Conservation (phyloP, 208 protist species). For the Trypanosoma conorhini region DNA sequence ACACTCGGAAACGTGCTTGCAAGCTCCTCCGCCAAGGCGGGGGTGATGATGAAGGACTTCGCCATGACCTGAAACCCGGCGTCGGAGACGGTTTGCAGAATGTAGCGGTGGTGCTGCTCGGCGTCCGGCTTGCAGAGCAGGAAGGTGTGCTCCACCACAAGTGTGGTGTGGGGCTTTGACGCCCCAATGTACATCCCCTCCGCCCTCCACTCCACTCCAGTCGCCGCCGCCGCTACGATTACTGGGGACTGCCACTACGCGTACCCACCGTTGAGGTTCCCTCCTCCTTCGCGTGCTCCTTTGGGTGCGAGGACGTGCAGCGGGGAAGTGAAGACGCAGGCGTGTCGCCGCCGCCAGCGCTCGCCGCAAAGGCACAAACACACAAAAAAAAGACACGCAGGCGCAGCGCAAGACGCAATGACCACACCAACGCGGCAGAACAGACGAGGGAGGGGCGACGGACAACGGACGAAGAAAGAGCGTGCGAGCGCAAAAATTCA, state of each 20-base stretch:
- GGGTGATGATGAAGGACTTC: constrained; percentile 50
- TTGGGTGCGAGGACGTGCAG: no score
- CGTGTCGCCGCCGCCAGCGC: not conserved
- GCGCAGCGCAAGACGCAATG: not conserved
- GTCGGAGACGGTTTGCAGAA: constrained; percentile 53
- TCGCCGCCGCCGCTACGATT: no score
- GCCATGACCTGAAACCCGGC: constrained; percentile 57
- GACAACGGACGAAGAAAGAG: no score
- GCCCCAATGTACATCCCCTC: constrained; percentile 21
- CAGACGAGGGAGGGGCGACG: no score
- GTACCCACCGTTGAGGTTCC: no score
- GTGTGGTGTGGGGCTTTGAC: constrained; percentile 17
- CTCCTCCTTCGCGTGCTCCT: no score
- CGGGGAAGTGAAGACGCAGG: not conserved
- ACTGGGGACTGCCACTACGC: no score
- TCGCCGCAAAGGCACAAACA: not conserved
- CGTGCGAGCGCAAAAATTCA: no score
- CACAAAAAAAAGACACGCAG: not conserved
- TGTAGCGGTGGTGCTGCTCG: constrained; percentile 41
- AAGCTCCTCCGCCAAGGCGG: constrained; percentile 44
- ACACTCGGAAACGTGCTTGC: constrained; percentile 55
- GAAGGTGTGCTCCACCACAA: constrained; percentile 48
- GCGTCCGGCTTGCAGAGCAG: constrained; percentile 75
- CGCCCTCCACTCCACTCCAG: not conserved
- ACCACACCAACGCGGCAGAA: not conserved